Evolutionary conservation across 78 protist genomes (phyloP).

Genomic region (Dictyostelium citrinum): DNA sequence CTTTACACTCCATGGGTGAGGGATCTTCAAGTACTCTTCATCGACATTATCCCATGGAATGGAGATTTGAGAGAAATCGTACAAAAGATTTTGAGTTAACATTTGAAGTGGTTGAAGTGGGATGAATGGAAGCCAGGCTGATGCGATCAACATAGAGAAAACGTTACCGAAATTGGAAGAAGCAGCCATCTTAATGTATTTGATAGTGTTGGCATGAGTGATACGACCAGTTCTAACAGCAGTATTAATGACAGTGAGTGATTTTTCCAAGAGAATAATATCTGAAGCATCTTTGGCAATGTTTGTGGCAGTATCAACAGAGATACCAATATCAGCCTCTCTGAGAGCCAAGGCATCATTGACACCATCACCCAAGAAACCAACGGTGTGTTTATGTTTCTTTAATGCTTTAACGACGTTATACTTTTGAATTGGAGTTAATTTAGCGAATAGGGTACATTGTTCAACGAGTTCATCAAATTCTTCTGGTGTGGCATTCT

Average conservation of each 20-base stretch:
- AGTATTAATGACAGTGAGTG: slow-evolving; percentile 50
- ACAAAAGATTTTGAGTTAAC: slow-evolving; percentile 59
- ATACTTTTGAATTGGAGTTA: slow-evolving; percentile 76
- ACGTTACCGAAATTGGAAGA: slow-evolving; percentile 77
- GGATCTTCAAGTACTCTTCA: slow-evolving; percentile 42
- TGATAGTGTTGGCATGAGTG: slow-evolving; percentile 73
- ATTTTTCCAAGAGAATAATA: slow-evolving; percentile 68
- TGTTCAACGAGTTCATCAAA: slow-evolving; percentile 37
- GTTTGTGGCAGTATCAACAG: slow-evolving; percentile 74
- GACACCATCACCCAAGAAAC: slow-evolving; percentile 80
- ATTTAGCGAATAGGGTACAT: slow-evolving; percentile 60
- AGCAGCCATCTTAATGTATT: slow-evolving; percentile 79
- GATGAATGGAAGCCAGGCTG: slow-evolving; percentile 77
- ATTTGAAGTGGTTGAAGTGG: slow-evolving; percentile 70
- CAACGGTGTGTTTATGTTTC: slow-evolving; percentile 59
- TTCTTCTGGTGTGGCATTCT: slow-evolving; percentile 31
- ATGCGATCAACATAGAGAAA: slow-evolving; percentile 69
- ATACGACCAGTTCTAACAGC: slow-evolving; percentile 75
- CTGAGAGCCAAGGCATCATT: slow-evolving; percentile 77
- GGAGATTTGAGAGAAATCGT: slow-evolving; percentile 71
- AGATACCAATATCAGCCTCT: slow-evolving; percentile 81
- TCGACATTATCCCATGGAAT: slow-evolving; percentile 82
- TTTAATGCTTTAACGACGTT: slow-evolving; percentile 75
- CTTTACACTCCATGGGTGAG: slow-evolving; percentile 68
- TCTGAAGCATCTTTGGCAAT: slow-evolving; percentile 82